These are phyloP conservation scores for Vairimorpha necatrix DNA, from an alignment of 371 early-diverging fungal species.

Conservation along the genomic window DNA sequence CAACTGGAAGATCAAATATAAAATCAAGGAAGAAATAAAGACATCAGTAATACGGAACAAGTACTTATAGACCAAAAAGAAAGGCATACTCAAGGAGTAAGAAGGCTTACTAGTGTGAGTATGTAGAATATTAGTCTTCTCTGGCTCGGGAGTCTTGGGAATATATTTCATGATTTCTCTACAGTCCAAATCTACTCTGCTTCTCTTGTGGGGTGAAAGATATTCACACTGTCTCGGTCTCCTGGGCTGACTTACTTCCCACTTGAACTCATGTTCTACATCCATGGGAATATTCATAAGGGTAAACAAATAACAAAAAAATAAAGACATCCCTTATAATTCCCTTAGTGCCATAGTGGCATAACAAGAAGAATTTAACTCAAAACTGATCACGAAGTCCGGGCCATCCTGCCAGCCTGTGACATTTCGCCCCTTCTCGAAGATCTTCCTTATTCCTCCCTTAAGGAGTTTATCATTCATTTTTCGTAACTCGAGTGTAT, in stretches of 20 bases:
- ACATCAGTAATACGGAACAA: constrained; percentile 44
- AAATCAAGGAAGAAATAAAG: constrained; percentile 37
- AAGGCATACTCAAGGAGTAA: neutral
- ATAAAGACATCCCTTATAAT: constrained; percentile 14
- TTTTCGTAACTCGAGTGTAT: constrained; percentile 20
- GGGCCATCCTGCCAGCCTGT: constrained; percentile 14
- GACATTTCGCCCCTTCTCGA: constrained; percentile 28
- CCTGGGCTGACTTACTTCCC: constrained; percentile 24
- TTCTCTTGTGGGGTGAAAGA: constrained; percentile 24
- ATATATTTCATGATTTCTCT: neutral
- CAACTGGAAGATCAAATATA: constrained; percentile 42
- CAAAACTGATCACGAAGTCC: constrained; percentile 70
- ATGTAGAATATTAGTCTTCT: neutral
- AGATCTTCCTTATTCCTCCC: constrained; percentile 37
- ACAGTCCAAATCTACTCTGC: constrained; percentile 9
- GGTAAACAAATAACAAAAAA: neutral
- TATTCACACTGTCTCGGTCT: constrained; percentile 11
- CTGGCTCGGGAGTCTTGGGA: neutral
- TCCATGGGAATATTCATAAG: constrained; percentile 36
- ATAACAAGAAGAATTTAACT: constrained; percentile 74
- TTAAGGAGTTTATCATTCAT: constrained; percentile 42
- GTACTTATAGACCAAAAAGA: neutral
- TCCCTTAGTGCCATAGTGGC: constrained; percentile 93
- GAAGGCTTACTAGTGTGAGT: neutral
- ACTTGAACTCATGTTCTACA: constrained; percentile 44